phyloP scores from a whole-genome alignment of 78 protist species.

The Pelomyxa schiedti region DNA sequence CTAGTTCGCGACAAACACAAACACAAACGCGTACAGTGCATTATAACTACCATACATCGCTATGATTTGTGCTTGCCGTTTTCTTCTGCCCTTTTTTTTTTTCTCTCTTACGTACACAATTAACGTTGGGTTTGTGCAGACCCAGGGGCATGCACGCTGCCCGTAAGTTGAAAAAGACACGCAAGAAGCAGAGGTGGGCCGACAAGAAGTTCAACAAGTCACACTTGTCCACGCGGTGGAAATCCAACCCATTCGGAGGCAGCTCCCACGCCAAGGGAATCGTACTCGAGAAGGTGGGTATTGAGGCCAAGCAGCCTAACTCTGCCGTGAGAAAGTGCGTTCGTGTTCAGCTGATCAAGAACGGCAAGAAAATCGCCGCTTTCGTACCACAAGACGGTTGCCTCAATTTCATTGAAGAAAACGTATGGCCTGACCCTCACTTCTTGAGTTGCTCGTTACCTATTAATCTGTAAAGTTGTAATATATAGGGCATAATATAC shows the following conservation, averaged over 20 bases:
- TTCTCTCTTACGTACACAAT: too few species aligned
- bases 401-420: constrained; percentile 96
- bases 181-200: constrained; percentile 84
- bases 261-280: constrained; percentile 99
- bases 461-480: too few species aligned
- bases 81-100: too few species aligned
- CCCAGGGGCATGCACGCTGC: constrained; percentile 66
- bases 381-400: constrained; percentile 99
- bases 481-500: too few species aligned
- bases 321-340: constrained; percentile 99
- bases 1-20: too few species aligned
- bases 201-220: constrained; percentile 92
- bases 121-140: too few species aligned
- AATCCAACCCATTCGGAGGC: constrained; percentile 95
- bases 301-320: constrained; percentile 99
- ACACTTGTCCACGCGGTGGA: constrained; percentile 69
- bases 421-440: too few species aligned
- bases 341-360: constrained; percentile 99
- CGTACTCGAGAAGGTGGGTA: constrained; percentile 96
- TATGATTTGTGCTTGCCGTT: too few species aligned
- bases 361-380: constrained; percentile 99
- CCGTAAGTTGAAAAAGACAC: constrained; percentile 60
- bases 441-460: too few species aligned
- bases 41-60: too few species aligned
- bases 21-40: too few species aligned